Base-by-base conservation (phyloP, 164 flowering plant species). In the Aristolochia fimbriata region DNA sequence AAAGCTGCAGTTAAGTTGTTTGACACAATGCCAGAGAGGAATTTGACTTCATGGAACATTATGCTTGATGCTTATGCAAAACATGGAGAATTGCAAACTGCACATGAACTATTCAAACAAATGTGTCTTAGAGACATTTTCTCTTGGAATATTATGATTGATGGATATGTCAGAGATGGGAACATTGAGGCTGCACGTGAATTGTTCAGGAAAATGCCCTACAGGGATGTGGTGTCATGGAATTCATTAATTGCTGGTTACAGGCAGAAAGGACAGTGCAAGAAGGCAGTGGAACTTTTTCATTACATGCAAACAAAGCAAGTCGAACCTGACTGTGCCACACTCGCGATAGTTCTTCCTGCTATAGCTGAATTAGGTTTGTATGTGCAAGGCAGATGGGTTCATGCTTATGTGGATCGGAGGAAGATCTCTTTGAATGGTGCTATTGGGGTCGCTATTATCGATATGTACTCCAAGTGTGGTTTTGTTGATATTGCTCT, bases 401-500 rank as follows among this genome's bases (percentile, higher is more conserved):
- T 64, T 50, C 67, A 64, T 57, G 4, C 61, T 50, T 57, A 57
- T 30, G 14, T 58, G 10, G 62, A 30, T 12, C 48, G 37, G 62
- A 57, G 50, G 27, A 33, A 41, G n/a, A n/a, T 64, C 14, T 23
- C 48, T 45, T 49, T 57, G 50, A 45, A 57, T 21, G 61, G 61
- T 11, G 43, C 21, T 57, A 21, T 64, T 57, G 67, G 61, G n/a
- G 56, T 58, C 15, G 22, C 67, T 10, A 49, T 64, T 47, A 64
- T 57, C 57, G 67, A 64, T 31, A 64, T 64, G 67, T 64, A 64
- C 56, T 64, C 56, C 16, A 64, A 64, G 67, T 64, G 67, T 15
- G 67, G 67, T 19, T 19, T 41, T 58, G 49, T 64, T 47, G 67
- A 64, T 48, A 57, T 57, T 50, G 67, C 67, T 22, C 24, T 23